These are phyloP conservation scores for Morella rubra DNA, from an alignment of 306 rosid species.

Conservation along the genomic window DNA sequence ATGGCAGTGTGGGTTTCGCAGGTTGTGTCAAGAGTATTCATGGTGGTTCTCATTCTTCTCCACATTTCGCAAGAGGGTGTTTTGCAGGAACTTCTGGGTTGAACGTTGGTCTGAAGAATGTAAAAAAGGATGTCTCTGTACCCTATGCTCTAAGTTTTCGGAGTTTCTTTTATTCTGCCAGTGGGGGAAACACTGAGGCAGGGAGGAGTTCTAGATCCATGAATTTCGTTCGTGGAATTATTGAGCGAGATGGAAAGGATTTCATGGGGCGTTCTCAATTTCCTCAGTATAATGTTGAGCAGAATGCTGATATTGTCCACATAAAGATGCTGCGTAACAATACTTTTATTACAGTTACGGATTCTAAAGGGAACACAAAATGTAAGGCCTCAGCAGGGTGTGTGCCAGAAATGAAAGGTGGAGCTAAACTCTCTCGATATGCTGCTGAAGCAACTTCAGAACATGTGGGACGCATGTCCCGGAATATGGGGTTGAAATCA, in stretches of 20 bases:
- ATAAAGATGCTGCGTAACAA: conserved; percentile 70
- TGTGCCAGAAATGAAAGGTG: conserved; percentile 62
- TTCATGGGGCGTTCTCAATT: conserved; percentile 18
- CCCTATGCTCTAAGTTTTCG: conserved; percentile 27
- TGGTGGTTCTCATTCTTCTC: conserved; percentile 15
- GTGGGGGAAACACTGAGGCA: conserved; percentile 34
- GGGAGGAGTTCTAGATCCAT: conserved; percentile 31
- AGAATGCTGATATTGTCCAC: conserved; percentile 76
- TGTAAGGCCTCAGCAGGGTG: conserved; percentile 66
- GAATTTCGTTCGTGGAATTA: conserved; percentile 62
- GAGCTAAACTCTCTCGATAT: conserved; percentile 60
- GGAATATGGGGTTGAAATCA: conserved; percentile 63
- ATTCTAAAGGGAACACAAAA: conserved; percentile 66
- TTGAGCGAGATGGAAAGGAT: conserved; percentile 44
- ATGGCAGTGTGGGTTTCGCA: conserved; percentile 4
- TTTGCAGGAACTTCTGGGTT: conserved; percentile 35
- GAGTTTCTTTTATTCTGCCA: conserved; percentile 28
- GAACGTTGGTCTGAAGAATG: conserved; percentile 8
- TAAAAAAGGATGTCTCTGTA: conserved; percentile 18
- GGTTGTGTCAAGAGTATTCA: conserved; percentile 16
- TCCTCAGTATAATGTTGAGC: conserved; percentile 35
- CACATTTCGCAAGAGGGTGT: conserved; percentile 26
- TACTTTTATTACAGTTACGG: conserved; percentile 70
- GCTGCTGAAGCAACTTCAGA: conserved; percentile 79
- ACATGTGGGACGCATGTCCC: conserved; percentile 66